Base-by-base conservation (phyloP, 2,329 filamentous ascomycete species). In the Stachybotrys elegans region DNA sequence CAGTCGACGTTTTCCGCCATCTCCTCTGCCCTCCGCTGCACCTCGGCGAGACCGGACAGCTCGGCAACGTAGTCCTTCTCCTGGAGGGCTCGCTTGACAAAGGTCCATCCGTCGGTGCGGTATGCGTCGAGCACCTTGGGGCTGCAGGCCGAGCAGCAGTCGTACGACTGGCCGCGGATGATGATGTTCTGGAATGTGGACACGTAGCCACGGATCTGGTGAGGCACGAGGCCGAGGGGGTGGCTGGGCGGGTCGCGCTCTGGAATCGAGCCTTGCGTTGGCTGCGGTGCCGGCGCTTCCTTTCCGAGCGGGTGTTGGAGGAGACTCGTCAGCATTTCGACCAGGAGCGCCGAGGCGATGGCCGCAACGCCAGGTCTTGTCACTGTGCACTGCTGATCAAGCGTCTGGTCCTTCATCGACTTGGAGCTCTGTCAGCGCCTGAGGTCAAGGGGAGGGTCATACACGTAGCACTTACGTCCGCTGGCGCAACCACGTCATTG, bases 361-460 rank as follows among this genome's bases (percentile, higher is more conserved):
- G 90, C 85, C 13, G 93, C 92, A 27, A 95, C 83, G 14, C 93
- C 93, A 1, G 93, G 93, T 9, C 93, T 82, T 3, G 93, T 98
- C 17, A 98, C 93, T 0, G 93, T 98, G 66, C 93, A 98, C 67
- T 97, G 93, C 63, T 98, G 93, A 61, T 98, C 93, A 11, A 98
- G 81, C 0, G 93, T 97, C 55, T 91, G 88, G 57, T 95, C 90
- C 65, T 92, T 95, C 59, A 95, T 79, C 3, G 90, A 95, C 88
- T 95, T 9, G 57, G 40, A 37, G 14, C 2, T 29, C 55, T 45
- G 49, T 47, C 11, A 36, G 38, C 21, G 25, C 31, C 13, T 36
- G 14, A 7, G 20, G 12, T n/a, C n/a, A n/a, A n/a, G n/a, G n/a
- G n/a, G n/a, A n/a, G n/a, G n/a, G n/a, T n/a, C n/a, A n/a, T n/a